Percentiles rank a stretch among this genome's conserved stretches.
phyloP scores from a whole-genome alignment of 805 yeast species.

The Lipomyces starkeyi region DNA sequence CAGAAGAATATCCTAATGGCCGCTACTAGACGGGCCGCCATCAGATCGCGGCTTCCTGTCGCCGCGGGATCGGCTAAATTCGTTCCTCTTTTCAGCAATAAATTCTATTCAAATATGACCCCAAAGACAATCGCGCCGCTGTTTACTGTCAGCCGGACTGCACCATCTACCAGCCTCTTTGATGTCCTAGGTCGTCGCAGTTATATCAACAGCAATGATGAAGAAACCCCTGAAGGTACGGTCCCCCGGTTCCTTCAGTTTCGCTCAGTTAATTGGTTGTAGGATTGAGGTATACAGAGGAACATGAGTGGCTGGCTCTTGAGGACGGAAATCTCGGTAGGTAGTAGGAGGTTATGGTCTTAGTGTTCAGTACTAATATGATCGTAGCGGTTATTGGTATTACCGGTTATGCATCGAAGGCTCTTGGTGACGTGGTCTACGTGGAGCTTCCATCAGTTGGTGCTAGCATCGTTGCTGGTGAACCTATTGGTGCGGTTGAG shows the following conservation, averaged over 20 bases:
- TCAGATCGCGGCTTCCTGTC: neutral
- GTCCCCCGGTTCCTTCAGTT: neutral
- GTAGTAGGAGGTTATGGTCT: constrained; percentile 8
- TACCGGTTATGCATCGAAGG: constrained; percentile 93
- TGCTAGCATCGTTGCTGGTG: constrained; percentile 68
- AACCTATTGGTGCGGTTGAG: constrained; percentile 90
- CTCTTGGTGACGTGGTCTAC: constrained; percentile 95
- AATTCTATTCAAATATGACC: neutral
- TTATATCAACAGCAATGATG: neutral
- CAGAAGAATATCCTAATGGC: constrained; percentile 2
- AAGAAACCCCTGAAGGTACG: constrained; percentile 1
- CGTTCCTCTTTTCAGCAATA: neutral
- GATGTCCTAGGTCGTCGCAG: neutral
- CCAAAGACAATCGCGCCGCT: neutral
- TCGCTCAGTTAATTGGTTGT: neutral
- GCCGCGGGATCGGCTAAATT: neutral
- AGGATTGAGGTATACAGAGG: constrained; percentile 53
- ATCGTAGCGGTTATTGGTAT: constrained; percentile 64
- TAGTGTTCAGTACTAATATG: constrained; percentile 51
- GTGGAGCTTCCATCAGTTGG: constrained; percentile 86
- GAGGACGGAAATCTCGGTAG: constrained; percentile 73
- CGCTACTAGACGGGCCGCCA: neutral
- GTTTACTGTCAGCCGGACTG: neutral
- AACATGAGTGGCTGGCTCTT: constrained; percentile 94
- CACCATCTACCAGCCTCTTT: neutral